These are phyloP conservation scores for Psilocybe sp. DNA, from an alignment of 768 basidiomycete genomes.

Conservation along the genomic window DNA sequence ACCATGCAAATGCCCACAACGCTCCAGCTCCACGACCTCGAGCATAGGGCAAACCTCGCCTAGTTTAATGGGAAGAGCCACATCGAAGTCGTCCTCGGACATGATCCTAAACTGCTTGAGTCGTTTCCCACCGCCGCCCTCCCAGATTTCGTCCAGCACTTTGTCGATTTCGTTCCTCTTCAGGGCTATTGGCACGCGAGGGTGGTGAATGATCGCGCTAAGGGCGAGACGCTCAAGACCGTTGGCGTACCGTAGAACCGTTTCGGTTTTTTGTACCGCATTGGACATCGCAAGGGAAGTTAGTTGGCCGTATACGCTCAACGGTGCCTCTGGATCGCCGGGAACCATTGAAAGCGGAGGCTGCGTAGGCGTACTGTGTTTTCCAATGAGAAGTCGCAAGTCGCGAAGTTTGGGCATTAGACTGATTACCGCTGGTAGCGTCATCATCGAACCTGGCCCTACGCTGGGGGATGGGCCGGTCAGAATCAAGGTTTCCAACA, in stretches of 20 bases:
- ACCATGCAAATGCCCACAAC: slow-evolving; percentile 39
- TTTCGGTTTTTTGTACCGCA: slow-evolving; percentile 26
- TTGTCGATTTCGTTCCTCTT: slow-evolving; percentile 27
- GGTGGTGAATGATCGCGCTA: slow-evolving; percentile 34
- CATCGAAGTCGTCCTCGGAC: slow-evolving; percentile 37
- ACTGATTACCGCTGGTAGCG: slow-evolving; percentile 29
- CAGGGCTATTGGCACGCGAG: slow-evolving; percentile 34
- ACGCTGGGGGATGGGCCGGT: slow-evolving; percentile 33
- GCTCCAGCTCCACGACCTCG: slow-evolving; percentile 38
- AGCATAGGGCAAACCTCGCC: slow-evolving; percentile 30
- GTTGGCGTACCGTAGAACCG: slow-evolving; percentile 27
- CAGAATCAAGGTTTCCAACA: slow-evolving; percentile 34
- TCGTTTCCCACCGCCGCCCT: slow-evolving; percentile 10
- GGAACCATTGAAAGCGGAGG: not conserved
- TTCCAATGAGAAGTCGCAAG: slow-evolving; percentile 21
- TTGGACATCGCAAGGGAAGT: slow-evolving; percentile 35
- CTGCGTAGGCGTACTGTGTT: not conserved
- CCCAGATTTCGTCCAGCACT: slow-evolving; percentile 29
- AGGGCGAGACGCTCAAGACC: slow-evolving; percentile 31
- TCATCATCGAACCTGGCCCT: slow-evolving; percentile 15
- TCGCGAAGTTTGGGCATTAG: slow-evolving; percentile 33
- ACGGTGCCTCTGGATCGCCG: slow-evolving; percentile 16
- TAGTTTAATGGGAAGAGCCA: slow-evolving; percentile 29
- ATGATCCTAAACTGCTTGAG: slow-evolving; percentile 34
- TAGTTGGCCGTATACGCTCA: slow-evolving; percentile 26